Conservation (phyloP, 768 basidiomycete species). For the Rickenella mellea region DNA sequence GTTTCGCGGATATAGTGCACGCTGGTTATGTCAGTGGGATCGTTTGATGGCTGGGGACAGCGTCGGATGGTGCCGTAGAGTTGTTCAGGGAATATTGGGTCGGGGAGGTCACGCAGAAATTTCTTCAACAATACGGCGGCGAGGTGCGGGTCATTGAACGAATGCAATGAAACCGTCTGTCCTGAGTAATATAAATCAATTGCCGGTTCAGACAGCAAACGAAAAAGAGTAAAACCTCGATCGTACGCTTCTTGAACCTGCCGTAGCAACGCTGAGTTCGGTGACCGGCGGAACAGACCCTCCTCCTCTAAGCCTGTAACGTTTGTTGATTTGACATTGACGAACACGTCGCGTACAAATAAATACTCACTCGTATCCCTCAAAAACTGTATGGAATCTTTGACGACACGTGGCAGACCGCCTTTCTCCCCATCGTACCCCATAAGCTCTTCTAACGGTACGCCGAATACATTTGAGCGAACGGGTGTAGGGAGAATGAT, state of each 20-base stretch:
- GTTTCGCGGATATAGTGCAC: slow-evolving; percentile 60
- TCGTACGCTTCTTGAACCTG: slow-evolving; percentile 82
- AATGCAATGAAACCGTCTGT: slow-evolving; percentile 69
- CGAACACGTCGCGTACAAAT: background rate
- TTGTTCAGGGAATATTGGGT: slow-evolving; percentile 66
- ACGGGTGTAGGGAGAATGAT: slow-evolving; percentile 57
- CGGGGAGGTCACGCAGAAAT: slow-evolving; percentile 71
- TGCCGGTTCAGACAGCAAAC: slow-evolving; percentile 40
- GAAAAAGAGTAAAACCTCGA: slow-evolving; percentile 36
- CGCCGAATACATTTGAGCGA: slow-evolving; percentile 64
- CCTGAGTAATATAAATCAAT: slow-evolving; percentile 71
- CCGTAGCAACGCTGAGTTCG: slow-evolving; percentile 55
- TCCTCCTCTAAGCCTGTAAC: slow-evolving; percentile 51
- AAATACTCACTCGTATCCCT: slow-evolving; percentile 38
- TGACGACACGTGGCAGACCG: slow-evolving; percentile 71
- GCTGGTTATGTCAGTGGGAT: slow-evolving; percentile 45
- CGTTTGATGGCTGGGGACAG: slow-evolving; percentile 52
- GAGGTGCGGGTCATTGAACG: slow-evolving; percentile 68
- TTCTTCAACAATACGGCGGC: slow-evolving; percentile 84
- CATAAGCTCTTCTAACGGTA: slow-evolving; percentile 77
- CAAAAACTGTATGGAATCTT: slow-evolving; percentile 64
- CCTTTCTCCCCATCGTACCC: slow-evolving; percentile 77
- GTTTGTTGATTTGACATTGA: background rate
- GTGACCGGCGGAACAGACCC: slow-evolving; percentile 78
- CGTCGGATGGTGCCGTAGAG: slow-evolving; percentile 55